phyloP scores from a whole-genome alignment of 2,329 filamentous ascomycete genomes.

The Capronia americana region DNA sequence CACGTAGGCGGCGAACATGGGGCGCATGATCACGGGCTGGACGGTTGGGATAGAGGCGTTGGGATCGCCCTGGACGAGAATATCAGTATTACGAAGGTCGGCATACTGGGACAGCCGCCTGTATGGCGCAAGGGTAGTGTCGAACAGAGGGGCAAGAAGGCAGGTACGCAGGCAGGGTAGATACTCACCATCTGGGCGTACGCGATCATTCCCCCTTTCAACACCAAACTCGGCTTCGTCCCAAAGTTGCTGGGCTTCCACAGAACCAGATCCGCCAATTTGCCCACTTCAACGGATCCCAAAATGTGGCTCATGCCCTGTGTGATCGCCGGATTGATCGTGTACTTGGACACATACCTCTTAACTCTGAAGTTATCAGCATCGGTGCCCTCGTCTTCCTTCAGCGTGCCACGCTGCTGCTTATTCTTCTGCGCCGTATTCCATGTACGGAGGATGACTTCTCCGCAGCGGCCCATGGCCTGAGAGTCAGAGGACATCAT shows the following conservation, averaged over 20 bases:
- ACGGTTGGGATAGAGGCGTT: constrained; percentile 87
- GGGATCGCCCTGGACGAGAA: constrained; percentile 68
- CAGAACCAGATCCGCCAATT: constrained; percentile 85
- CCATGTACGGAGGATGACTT: constrained; percentile 92
- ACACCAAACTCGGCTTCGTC: constrained; percentile 77
- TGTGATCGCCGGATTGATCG: constrained; percentile 88
- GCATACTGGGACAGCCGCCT: not conserved
- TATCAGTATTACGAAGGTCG: constrained; percentile 1
- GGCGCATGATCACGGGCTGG: constrained; percentile 80
- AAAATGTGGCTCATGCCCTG: constrained; percentile 90
- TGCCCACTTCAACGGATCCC: constrained; percentile 86
- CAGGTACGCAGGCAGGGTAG: not conserved
- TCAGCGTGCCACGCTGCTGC: constrained; percentile 74
- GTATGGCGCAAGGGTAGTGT: not conserved
- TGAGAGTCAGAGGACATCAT: constrained; percentile 98
- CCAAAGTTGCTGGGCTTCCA: constrained; percentile 89
- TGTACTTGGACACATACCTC: constrained; percentile 93
- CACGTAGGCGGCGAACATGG: constrained; percentile 81
- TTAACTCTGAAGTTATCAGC: constrained; percentile 93
- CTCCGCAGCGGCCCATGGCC: constrained; percentile 94
- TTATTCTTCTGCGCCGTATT: constrained; percentile 99
- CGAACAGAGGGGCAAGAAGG: not conserved
- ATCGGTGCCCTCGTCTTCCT: constrained; percentile 77
- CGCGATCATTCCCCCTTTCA: constrained; percentile 88
- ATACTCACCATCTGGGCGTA: constrained; percentile 78